These are phyloP conservation scores for Prunus padus DNA, from an alignment of 306 rosid genomes.

Conservation along the genomic window DNA sequence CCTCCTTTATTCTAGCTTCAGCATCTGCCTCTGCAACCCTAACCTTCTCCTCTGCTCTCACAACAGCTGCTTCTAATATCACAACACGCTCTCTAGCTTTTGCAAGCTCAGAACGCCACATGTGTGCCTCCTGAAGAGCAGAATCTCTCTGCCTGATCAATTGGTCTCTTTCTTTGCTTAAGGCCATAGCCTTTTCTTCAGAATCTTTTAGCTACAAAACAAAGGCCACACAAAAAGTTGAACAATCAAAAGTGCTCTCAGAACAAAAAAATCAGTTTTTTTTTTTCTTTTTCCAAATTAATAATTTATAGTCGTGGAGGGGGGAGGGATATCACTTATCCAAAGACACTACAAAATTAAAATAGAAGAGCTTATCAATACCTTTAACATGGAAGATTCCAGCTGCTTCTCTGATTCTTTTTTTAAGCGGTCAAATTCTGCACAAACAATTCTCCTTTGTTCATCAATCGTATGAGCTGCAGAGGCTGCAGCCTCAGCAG, in stretches of 20 bases:
- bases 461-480: slow-evolving; percentile 94
- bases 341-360: background rate
- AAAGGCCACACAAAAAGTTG: slow-evolving; percentile 17
- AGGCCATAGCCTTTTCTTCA: slow-evolving; percentile 47
- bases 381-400: slow-evolving; percentile 62
- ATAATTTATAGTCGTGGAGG: background rate
- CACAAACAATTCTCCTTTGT: slow-evolving; percentile 74
- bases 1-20: slow-evolving; percentile 78
- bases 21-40: slow-evolving; percentile 80
- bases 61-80: slow-evolving; percentile 81
- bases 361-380: slow-evolving; percentile 17
- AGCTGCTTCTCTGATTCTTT: slow-evolving; percentile 59
- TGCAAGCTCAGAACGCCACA: slow-evolving; percentile 97
- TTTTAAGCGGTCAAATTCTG: slow-evolving; percentile 69
- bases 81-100: slow-evolving; percentile 94
- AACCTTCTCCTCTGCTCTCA: slow-evolving; percentile 90
- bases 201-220: slow-evolving; percentile 62
- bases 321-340: background rate
- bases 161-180: slow-evolving; percentile 79
- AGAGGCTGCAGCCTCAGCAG: slow-evolving; percentile 98
- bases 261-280: background rate
- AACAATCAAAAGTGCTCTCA: background rate
- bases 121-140: slow-evolving; percentile 76
- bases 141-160: slow-evolving; percentile 74
- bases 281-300: background rate